Evolutionary conservation across 169 alveolate species (phyloP).

Genomic region (Amoebophrya sp.): DNA sequence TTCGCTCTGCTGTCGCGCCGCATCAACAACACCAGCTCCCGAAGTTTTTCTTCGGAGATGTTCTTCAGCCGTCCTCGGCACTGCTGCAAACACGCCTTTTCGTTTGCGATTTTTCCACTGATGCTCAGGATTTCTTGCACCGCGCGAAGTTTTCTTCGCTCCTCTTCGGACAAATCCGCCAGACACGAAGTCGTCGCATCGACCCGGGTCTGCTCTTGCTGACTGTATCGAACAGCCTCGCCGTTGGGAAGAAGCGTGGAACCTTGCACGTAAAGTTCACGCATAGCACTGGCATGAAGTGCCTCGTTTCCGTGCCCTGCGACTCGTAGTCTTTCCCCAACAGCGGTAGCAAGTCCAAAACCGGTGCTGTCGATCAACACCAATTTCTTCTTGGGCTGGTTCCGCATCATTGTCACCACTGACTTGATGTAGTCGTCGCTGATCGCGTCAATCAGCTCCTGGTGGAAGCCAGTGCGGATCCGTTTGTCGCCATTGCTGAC

Average conservation of each 20-base stretch:
- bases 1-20: background rate
- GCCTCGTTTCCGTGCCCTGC: background rate
- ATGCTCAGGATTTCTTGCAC: background rate
- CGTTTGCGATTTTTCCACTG: background rate
- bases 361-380: background rate
- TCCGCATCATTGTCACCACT: background rate
- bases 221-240: background rate
- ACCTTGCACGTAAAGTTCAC: background rate
- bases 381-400: background rate
- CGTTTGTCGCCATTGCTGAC: background rate
- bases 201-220: background rate
- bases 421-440: background rate
- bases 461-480: background rate
- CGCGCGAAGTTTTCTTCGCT: background rate
- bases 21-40: background rate
- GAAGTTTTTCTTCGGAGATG: background rate
- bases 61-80: background rate
- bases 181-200: background rate
- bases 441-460: background rate
- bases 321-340: background rate
- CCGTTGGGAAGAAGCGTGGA: background rate
- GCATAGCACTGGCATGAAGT: background rate
- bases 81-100: background rate
- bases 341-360: background rate
- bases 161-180: background rate